Conservation (phyloP, 805 yeast species). For the Wickerhamiella azymoides region DNA sequence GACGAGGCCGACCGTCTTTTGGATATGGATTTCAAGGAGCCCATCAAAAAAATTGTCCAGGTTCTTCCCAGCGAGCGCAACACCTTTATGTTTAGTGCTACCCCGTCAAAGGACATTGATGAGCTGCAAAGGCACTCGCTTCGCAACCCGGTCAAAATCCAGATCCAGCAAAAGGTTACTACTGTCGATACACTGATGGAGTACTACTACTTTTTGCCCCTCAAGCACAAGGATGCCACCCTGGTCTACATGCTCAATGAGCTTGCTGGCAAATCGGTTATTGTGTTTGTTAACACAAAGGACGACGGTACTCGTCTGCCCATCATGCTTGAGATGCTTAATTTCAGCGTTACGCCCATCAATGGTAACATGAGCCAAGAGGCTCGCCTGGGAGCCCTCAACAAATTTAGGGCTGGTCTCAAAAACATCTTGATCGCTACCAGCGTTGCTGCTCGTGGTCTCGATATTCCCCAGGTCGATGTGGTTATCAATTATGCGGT, state of each 20-base stretch:
- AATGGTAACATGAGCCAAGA: slow-evolving; percentile 94
- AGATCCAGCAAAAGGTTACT: slow-evolving; percentile 76
- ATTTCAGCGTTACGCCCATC: slow-evolving; percentile 80
- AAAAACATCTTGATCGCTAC: slow-evolving; percentile 68
- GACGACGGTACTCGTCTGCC: slow-evolving; percentile 91
- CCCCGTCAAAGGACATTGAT: slow-evolving; percentile 91
- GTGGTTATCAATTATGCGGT: slow-evolving; percentile 84
- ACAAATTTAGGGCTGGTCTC: slow-evolving; percentile 37
- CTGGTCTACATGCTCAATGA: slow-evolving; percentile 74
- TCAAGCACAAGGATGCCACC: slow-evolving; percentile 82
- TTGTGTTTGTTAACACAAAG: slow-evolving; percentile 86
- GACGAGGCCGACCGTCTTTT: slow-evolving; percentile 94
- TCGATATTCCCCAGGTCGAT: slow-evolving; percentile 91
- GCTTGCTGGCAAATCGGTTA: slow-evolving; percentile 68
- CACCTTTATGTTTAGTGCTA: slow-evolving; percentile 86
- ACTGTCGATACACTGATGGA: slow-evolving; percentile 92
- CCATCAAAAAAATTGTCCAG: slow-evolving; percentile 69
- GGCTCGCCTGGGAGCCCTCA: slow-evolving; percentile 63
- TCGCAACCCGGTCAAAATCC: slow-evolving; percentile 75
- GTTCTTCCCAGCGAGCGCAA: slow-evolving; percentile 69
- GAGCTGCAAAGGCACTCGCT: slow-evolving; percentile 88
- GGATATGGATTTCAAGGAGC: slow-evolving; percentile 96
- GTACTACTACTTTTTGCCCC: slow-evolving; percentile 78
- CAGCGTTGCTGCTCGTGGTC: slow-evolving; percentile 94
- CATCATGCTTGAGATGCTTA: slow-evolving; percentile 60